A percentile compares a stretch with the other conserved stretches of the same genome.
phyloP scores from a whole-genome alignment of 2,329 filamentous ascomycete genomes.

The Aspergillus brunneoviolaceus region DNA sequence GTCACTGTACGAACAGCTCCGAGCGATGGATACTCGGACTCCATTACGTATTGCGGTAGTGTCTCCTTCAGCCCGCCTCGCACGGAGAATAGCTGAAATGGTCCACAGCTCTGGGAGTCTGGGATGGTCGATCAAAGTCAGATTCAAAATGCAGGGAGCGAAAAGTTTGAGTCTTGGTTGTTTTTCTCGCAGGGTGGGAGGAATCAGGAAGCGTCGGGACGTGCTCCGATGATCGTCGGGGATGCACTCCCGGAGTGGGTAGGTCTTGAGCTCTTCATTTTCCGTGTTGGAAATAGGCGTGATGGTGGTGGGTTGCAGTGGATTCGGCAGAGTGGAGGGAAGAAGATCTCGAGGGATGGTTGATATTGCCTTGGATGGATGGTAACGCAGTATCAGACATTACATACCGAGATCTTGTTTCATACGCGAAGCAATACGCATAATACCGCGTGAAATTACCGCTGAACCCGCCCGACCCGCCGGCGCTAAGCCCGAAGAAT shows the following conservation, averaged over 20 bases:
- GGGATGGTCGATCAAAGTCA: not conserved
- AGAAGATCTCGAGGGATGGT: too few relatives aligned
- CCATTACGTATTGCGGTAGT: not conserved
- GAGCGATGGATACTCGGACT: not conserved
- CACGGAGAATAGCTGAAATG: not conserved
- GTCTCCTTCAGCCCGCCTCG: not conserved
- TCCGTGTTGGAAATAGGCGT: not conserved
- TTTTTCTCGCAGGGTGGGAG: not conserved
- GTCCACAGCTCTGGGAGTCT: not conserved
- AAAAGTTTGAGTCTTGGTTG: not conserved
- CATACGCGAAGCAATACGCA: not conserved
- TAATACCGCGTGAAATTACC: not conserved
- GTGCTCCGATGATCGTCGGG: not conserved
- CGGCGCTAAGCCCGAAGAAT: not conserved
- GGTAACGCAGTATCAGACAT: not conserved
- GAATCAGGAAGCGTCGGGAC: not conserved
- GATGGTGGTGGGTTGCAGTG: not conserved
- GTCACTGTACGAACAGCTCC: not conserved
- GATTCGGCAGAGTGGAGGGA: not conserved
- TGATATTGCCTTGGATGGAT: not conserved
- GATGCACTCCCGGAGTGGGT: not conserved
- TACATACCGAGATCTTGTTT: not conserved
- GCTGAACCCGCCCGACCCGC: not conserved
- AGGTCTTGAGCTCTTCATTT: not conserved
- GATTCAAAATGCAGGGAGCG: not conserved